phyloP scores from a whole-genome alignment of 345 rosid species.

The Geranium brycei region DNA sequence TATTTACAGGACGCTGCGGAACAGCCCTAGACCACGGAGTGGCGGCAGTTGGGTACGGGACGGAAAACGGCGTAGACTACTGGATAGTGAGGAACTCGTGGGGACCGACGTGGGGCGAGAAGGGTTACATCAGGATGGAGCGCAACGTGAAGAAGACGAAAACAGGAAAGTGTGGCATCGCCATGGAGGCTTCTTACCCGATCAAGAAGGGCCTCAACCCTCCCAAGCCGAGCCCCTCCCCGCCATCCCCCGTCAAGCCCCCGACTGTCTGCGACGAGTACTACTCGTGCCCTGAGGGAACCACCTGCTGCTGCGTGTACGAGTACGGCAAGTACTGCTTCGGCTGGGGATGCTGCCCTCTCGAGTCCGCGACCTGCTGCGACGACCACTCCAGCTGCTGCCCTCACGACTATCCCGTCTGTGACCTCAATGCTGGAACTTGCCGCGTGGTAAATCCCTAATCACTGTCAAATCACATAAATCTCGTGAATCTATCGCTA shows the following conservation, averaged over 20 bases:
- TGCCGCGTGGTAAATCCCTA: conserved; percentile 44
- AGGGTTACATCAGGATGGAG: conserved; percentile 62
- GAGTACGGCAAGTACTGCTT: conserved; percentile 42
- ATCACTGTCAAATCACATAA: neutral
- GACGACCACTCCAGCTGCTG: conserved; percentile 68
- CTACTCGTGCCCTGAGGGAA: conserved; percentile 45
- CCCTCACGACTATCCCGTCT: conserved; percentile 60
- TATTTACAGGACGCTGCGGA: conserved; percentile 44
- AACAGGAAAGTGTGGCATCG: conserved; percentile 73
- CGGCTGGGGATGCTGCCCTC: conserved; percentile 89
- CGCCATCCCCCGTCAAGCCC: conserved; percentile 48
- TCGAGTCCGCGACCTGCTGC: conserved; percentile 78
- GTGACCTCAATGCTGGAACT: conserved; percentile 49
- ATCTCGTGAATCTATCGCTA: too few species aligned
- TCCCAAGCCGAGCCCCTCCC: conserved; percentile 59
- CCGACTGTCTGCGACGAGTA: conserved; percentile 43
- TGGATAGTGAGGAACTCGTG: conserved; percentile 67
- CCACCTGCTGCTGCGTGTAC: conserved; percentile 66
- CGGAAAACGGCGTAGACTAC: conserved; percentile 37
- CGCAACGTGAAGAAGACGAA: conserved; percentile 23
- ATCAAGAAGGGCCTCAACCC: conserved; percentile 56
- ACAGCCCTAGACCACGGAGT: conserved; percentile 54
- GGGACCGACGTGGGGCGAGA: conserved; percentile 80
- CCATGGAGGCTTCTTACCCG: conserved; percentile 66
- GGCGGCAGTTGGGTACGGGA: conserved; percentile 48